Base-by-base conservation (phyloP, 257 asterid species). In the Plantago major region DNA sequence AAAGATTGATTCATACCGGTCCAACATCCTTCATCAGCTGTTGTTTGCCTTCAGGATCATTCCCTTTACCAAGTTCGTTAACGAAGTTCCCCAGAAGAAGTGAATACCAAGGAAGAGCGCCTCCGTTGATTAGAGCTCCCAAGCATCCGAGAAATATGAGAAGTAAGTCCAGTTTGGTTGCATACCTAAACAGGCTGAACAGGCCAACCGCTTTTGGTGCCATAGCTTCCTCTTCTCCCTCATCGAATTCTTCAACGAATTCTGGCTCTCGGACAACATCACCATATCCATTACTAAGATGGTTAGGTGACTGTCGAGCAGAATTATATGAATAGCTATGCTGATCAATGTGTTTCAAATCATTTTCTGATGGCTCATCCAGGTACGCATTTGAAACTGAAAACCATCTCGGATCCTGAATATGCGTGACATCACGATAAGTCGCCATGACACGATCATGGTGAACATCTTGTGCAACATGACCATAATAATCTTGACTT, bases 61-160 rank as follows among this genome's bases (percentile, higher is more conserved):
- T 48, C 4, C 66, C 74, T 9, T 43, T 28, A 0, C 89, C 87
- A 50, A 89, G 82, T 60, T 81, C 75, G 74, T 86, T 86, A 5
- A 84, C 97, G 58, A 89, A 79, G 38, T 61, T 52, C 9, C 97
- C 95, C 9, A 89, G 84, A 46, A 86, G 88, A 72, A 26, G 79
- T 11, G 95, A 89, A 69, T 89, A 89, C 94, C 95, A 89, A 71
- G 95, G 95, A 57, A 89, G 91, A 19, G 97, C 84, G 42, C 97
- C 97, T 51, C 97, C 97, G 52, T 86, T 84, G 67, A 89, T 79
- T 0, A 89, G 46, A 67, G 95, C 95, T 65, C 97, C 95, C 13
- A 86, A 40, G 62, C 89, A 77, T 48, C 97, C 97, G 52, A 89
- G 79, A 37, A 84, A 42, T 47, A 89, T 81, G 7, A 89, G 79